Percentiles rank a stretch among this genome's conserved stretches.
phyloP scores from a whole-genome alignment of 2,329 filamentous ascomycete genomes.

The Biscogniauxia mediterranea region DNA sequence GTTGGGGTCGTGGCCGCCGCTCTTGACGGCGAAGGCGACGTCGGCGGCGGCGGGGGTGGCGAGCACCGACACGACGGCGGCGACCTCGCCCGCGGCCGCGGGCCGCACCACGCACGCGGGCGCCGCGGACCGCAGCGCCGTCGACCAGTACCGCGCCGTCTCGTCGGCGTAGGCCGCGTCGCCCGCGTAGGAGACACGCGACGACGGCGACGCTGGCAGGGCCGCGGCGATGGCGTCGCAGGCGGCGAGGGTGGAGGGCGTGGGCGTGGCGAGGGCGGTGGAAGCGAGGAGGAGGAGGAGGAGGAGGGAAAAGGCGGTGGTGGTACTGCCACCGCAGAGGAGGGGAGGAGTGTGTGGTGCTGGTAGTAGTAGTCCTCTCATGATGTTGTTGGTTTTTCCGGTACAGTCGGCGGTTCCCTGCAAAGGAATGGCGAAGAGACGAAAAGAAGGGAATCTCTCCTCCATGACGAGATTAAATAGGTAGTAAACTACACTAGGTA shows the following conservation, averaged over 20 bases:
- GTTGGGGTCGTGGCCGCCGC: slow-evolving; percentile 40
- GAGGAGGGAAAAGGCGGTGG: not conserved
- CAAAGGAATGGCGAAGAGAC: too few relatives aligned
- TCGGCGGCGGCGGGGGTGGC: slow-evolving; percentile 28
- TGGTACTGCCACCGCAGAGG: too few relatives aligned
- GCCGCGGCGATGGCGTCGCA: slow-evolving; percentile 12
- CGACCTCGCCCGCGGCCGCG: slow-evolving; percentile 32
- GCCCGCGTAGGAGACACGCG: slow-evolving; percentile 6
- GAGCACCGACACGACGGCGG: slow-evolving; percentile 32
- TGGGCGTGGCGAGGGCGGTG: not conserved
- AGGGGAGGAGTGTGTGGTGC: too few relatives aligned
- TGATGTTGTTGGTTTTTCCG: too few relatives aligned
- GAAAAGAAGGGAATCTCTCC: too few relatives aligned
- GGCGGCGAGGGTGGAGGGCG: slow-evolving; percentile 9
- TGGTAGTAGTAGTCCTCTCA: too few relatives aligned
- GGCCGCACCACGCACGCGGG: slow-evolving; percentile 39
- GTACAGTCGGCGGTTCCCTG: too few relatives aligned
- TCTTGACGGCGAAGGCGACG: slow-evolving; percentile 37
- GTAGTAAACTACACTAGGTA: too few relatives aligned
- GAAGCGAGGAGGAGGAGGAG: not conserved
- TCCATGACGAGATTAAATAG: too few relatives aligned
- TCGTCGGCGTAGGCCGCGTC: slow-evolving; percentile 7
- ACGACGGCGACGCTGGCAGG: slow-evolving; percentile 3
- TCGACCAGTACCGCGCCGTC: slow-evolving; percentile 33
- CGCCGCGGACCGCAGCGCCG: slow-evolving; percentile 27